phyloP scores from a whole-genome alignment of 148 eudicot species.

The Pharnaceum exiguum region DNA sequence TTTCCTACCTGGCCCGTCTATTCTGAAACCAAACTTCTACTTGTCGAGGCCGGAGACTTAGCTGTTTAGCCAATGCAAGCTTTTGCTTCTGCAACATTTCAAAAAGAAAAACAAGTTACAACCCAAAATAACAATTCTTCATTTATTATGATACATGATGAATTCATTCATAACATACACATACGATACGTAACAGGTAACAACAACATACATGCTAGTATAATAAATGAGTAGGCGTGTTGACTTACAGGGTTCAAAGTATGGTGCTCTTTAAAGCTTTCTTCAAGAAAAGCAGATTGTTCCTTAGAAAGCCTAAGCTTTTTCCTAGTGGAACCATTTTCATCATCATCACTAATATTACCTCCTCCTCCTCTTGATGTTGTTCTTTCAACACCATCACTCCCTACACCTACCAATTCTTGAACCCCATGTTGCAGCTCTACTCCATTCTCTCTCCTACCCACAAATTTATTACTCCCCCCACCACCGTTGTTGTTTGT shows the following conservation, averaged over 20 bases:
- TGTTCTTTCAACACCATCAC: slow-evolving; percentile 17
- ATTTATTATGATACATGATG: no score
- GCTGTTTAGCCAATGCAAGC: slow-evolving; percentile 64
- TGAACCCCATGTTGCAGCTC: slow-evolving; percentile 18
- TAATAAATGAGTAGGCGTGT: not conserved
- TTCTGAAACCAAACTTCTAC: slow-evolving; percentile 97
- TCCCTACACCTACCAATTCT: slow-evolving; percentile 11
- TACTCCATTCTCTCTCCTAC: not conserved
- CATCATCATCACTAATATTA: slow-evolving; percentile 73
- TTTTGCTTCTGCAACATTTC: slow-evolving; percentile 65
- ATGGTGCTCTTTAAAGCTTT: slow-evolving; percentile 68
- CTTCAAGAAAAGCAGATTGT: slow-evolving; percentile 85
- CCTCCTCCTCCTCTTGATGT: slow-evolving; percentile 39
- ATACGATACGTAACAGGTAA: not conserved
- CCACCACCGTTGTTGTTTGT: slow-evolving; percentile 10
- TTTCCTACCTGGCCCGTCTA: slow-evolving; percentile 71
- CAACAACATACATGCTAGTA: not conserved
- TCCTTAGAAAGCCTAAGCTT: slow-evolving; percentile 72
- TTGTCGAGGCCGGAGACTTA: slow-evolving; percentile 85
- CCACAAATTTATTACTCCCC: slow-evolving; percentile 6
- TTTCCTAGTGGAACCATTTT: slow-evolving; percentile 45
- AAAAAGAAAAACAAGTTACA: not conserved
- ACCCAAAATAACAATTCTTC: not conserved
- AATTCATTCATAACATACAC: not conserved
- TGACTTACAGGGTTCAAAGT: slow-evolving; percentile 78